Conservation (phyloP, 257 asterid species). For the Mentha longifolia region DNA sequence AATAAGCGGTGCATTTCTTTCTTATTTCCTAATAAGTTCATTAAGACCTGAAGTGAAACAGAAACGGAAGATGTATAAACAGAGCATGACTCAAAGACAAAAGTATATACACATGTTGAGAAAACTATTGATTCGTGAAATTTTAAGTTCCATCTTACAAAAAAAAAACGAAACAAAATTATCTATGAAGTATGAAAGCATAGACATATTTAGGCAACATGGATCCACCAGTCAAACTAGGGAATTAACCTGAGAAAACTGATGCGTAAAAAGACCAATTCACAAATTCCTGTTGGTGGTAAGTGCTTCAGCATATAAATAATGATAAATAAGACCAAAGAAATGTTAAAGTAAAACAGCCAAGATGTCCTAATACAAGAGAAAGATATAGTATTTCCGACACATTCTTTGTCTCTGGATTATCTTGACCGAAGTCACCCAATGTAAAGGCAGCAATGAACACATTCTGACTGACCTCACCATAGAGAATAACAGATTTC, state of each 20-base stretch:
- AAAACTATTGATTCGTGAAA: conserved; percentile 15
- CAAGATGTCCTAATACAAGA: neutral
- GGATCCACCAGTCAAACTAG: neutral
- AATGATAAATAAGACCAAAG: neutral
- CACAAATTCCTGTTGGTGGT: neutral
- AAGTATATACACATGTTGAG: neutral
- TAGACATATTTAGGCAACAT: neutral
- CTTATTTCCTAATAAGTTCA: neutral
- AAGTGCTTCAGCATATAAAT: neutral
- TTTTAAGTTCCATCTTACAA: conserved; percentile 5
- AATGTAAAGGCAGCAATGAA: conserved; percentile 1
- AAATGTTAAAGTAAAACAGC: neutral
- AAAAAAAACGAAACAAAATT: neutral
- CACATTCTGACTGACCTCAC: neutral
- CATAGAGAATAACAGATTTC: neutral
- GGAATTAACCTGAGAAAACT: neutral
- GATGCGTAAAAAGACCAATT: neutral
- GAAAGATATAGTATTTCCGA: neutral
- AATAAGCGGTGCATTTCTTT: neutral
- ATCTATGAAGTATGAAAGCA: neutral
- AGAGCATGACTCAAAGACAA: neutral
- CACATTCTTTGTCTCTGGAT: neutral
- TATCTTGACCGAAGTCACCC: neutral
- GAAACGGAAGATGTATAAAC: neutral
- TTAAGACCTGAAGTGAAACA: neutral